Evolutionary conservation across 192 early-diverging fungal species (phyloP), one percentile per base, ranked within the genome.

Genomic region (Coemansia biformis): DNA sequence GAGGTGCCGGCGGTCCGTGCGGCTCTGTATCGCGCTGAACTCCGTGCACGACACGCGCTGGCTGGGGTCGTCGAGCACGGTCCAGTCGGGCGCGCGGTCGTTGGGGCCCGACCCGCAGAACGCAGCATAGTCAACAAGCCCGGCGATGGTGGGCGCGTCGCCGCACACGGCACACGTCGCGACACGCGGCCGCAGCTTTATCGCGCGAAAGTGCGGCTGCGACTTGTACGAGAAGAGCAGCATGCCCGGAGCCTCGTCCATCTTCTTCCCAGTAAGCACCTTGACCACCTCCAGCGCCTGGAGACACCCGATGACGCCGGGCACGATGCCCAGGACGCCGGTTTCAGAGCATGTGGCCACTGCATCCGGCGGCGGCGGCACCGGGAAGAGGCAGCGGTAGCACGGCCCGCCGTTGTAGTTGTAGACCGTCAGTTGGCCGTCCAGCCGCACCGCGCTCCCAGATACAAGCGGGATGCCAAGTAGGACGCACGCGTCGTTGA

Each of bases 351-450:
- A 98, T 63, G 88, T 93, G 24, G 84, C 81, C 24, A 96, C 85
- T 7, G 89, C 80, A 42, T 88, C 89, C 3, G 87, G 66, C 16
- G 93, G 92, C 14, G 96, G 96, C 15, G 96, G 96, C 26, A 59
- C 82, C 0, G 96, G 93, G 59, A 92, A 93, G 49, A 98, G 66
- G 62, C 96, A 98, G 30, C 96, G 84, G 63, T 94, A 98, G 70
- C 96, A 98, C 12, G 96, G 96, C 13, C 93, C 90, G 24, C 79
- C 81, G 22, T 82, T 63, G 60, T 94, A 79, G 61, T 98, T 90
- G 65, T 95, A 96, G n/a, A 93, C 79, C 0, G 93, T 92, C 38
- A 98, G 77, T 81, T 97, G 94, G 10, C 96, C 96, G 45, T 98
- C 96, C 52, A 91, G 78, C 31, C 88, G 57, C 23, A 98, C 64